Evolutionary conservation across 176 grass and related monocot species (phyloP), one percentile per base, ranked within the genome.

Genomic region (Triticum turgidum): DNA sequence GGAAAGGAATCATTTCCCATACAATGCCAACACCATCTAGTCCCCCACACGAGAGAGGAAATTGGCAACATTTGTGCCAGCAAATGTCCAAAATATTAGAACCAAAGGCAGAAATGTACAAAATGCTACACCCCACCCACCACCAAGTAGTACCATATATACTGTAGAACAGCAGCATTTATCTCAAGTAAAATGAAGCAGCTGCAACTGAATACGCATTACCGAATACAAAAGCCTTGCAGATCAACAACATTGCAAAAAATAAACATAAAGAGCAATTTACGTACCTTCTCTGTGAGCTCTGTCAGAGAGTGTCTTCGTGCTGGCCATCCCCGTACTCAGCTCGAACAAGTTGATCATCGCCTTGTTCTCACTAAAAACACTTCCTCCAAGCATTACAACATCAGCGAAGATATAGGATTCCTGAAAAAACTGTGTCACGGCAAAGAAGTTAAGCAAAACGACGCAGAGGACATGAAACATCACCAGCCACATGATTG

Each of bases 261-360:
- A 69, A 30, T 33, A 76, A 76, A 61, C n/a, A 63, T 1, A 65
- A 45, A 22, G 78, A 61, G 64, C 11, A 80, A 61, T 78, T 34
- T 59, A 24, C 10, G 63, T 91, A 88, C 94, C 89, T 79, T 95
- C 91, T 95, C 86, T 87, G 8, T 75, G 84, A 86, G 39, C 9
- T 89, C 76, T 83, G 68, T 89, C 81, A 0, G 71, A 20, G 33
- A 77, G 77, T 82, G 85, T 49, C 49, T 89, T 88, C 2, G 62
- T 68, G 82, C 73, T 88, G 73, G 91, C 52, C 91, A 95, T 93
- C 71, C 91, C 83, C 9, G 93, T 10, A 21, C 81, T 89, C 65
- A 89, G 78, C 61, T 95, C 91, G 10, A 93, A 93, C 77, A 91
- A 41, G 76, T 89, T 95, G 78, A 93, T 91, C 94, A 95, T 89